Percentiles rank a stretch among this genome's conserved stretches.
Evolutionary conservation across 768 basidiomycete species (phyloP).

Genomic region (Dendrothele bispora): DNA sequence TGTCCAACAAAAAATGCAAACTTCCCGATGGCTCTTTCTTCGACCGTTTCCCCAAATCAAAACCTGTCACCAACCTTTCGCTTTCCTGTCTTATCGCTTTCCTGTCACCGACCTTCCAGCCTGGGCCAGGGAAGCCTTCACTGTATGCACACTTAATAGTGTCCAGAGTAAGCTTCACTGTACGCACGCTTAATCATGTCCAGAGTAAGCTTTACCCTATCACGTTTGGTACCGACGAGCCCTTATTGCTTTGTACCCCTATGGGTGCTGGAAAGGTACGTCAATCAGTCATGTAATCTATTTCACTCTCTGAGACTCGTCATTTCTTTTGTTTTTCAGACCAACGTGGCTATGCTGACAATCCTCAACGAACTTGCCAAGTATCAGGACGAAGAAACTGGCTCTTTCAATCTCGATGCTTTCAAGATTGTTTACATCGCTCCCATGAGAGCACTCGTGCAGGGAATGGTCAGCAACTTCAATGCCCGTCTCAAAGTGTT

Average conservation of each 20-base stretch:
- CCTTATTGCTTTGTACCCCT: conserved; percentile 92
- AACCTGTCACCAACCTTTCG: conserved; percentile 54
- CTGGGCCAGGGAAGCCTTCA: conserved; percentile 92
- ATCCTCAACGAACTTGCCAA: conserved; percentile 90
- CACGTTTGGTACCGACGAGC: conserved; percentile 93
- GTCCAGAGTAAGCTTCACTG: no score
- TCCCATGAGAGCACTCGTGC: conserved; percentile 98
- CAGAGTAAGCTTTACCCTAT: conserved; percentile 92
- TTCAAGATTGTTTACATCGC: conserved; percentile 99
- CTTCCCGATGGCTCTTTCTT: conserved; percentile 97
- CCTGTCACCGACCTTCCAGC: conserved; percentile 70
- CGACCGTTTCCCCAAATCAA: conserved; percentile 87
- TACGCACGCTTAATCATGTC: no score
- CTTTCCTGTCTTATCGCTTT: conserved; percentile 74
- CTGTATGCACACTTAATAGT: conserved; percentile 80
- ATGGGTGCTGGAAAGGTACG: conserved; percentile 98
- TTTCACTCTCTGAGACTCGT: conserved; percentile 1
- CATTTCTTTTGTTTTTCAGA: conserved; percentile 49
- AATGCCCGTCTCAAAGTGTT: conserved; percentile 62
- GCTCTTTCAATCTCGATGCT: conserved; percentile 79
- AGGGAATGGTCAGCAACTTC: conserved; percentile 98
- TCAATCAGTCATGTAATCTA: no score
- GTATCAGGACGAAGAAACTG: conserved; percentile 77
- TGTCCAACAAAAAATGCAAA: conserved; percentile 99
- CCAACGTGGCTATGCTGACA: conserved; percentile 95